phyloP scores from a whole-genome alignment of 805 yeast genomes.

The Ogataea angusta region DNA sequence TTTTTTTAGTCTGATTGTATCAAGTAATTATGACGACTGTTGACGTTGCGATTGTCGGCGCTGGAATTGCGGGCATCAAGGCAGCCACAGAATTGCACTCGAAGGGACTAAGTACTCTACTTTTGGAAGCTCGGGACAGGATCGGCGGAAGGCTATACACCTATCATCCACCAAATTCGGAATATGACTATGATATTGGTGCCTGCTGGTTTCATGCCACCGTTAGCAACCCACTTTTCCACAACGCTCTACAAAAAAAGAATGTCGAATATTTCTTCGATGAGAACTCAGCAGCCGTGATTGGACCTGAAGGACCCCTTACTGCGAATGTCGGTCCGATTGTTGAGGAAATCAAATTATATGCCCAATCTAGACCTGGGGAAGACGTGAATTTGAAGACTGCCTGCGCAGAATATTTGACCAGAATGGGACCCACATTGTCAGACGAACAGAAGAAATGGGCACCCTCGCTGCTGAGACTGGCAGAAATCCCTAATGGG shows the following conservation, averaged over 20 bases:
- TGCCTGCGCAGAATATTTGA: constrained; percentile 23
- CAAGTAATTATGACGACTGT: not conserved
- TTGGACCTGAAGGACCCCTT: constrained; percentile 27
- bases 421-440: constrained; percentile 16
- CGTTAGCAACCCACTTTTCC: constrained; percentile 39
- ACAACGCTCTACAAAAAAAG: constrained; percentile 24
- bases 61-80: constrained; percentile 51
- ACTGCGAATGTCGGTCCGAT: constrained; percentile 31
- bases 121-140: constrained; percentile 46
- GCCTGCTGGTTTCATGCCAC: constrained; percentile 56
- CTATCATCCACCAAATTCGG: constrained; percentile 23
- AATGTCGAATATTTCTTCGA: constrained; percentile 28
- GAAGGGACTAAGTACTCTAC: constrained; percentile 34
- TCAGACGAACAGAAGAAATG: constrained; percentile 26
- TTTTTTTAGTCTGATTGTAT: not conserved
- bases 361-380: constrained; percentile 28
- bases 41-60: constrained; percentile 46
- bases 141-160: constrained; percentile 44
- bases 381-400: constrained; percentile 26
- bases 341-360: constrained; percentile 33
- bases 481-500: constrained; percentile 31
- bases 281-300: constrained; percentile 34
- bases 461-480: constrained; percentile 29
- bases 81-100: constrained; percentile 40
- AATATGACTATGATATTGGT: constrained; percentile 42